Conservation (phyloP, 495 filamentous ascomycete species). For the Neurospora sp. region DNA sequence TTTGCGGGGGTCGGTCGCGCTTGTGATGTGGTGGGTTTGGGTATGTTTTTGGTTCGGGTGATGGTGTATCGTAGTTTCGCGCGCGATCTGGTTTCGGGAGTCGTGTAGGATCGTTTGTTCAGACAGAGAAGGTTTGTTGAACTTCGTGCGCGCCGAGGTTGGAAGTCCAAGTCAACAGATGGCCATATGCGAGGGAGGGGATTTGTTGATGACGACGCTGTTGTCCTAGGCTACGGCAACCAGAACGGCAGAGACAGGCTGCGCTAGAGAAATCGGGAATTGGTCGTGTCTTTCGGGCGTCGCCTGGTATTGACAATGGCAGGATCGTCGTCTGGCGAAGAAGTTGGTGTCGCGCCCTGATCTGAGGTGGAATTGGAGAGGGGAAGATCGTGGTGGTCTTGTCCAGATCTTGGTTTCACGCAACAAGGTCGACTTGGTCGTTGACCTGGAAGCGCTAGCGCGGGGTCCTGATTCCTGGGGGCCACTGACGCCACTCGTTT, state of each 20-base stretch:
- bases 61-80: too few species aligned
- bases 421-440: not conserved
- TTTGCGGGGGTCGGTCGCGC: not conserved
- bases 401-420: not conserved
- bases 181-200: not conserved
- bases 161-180: not conserved
- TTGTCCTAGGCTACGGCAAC: not conserved
- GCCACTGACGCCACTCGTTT: constrained; percentile 15
- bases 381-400: not conserved
- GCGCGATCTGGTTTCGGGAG: too few species aligned
- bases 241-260: not conserved
- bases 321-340: not conserved
- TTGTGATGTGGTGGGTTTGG: not conserved
- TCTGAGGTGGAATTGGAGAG: not conserved
- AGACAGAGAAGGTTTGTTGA: not conserved
- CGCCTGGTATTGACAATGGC: not conserved
- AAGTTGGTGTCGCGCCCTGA: not conserved
- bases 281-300: not conserved
- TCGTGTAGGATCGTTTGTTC: not conserved
- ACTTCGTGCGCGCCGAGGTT: not conserved
- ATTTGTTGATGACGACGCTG: not conserved
- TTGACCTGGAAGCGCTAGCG: constrained; percentile 22
- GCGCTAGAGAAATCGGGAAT: not conserved
- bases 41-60: not conserved
- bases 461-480: constrained; percentile 12